Percentiles rank a stretch among this genome's conserved stretches.
Evolutionary conservation across 2,329 filamentous ascomycete species (phyloP).

Genomic region (Cladosporium oxysporum): DNA sequence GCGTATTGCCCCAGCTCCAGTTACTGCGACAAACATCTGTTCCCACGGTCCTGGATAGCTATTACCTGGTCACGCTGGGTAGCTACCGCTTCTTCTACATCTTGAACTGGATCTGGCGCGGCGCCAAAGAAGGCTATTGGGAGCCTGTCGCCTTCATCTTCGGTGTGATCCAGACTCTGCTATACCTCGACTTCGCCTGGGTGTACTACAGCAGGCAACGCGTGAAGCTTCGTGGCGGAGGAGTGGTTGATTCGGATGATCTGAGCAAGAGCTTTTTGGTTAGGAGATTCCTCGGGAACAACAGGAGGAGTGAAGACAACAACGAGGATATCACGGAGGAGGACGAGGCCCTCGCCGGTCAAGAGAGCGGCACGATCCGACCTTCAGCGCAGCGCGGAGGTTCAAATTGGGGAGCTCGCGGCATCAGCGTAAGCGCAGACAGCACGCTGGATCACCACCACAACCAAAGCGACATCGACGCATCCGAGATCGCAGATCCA

Average conservation of each 20-base stretch:
- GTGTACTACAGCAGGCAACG: constrained; percentile 92
- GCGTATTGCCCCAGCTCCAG: constrained; percentile 85
- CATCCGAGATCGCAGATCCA: constrained; percentile 45
- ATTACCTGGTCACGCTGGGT: constrained; percentile 84
- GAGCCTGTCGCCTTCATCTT: constrained; percentile 79
- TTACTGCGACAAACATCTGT: constrained; percentile 93
- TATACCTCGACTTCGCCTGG: constrained; percentile 95
- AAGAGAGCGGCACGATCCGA: constrained; percentile 36
- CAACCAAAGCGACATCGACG: constrained; percentile 22
- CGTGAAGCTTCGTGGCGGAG: constrained; percentile 87
- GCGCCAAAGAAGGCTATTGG: constrained; percentile 38
- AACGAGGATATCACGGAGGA: constrained; percentile 62
- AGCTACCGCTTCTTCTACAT: constrained; percentile 88
- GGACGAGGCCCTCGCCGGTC: constrained; percentile 51
- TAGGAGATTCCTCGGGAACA: constrained; percentile 68
- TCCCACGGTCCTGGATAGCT: constrained; percentile 95
- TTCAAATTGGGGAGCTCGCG: constrained; percentile 59
- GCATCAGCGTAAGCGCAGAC: constrained; percentile 62
- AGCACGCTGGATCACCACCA: constrained; percentile 49
- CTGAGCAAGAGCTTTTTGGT: constrained; percentile 83
- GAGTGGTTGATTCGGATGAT: constrained; percentile 88
- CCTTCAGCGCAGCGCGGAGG: constrained; percentile 27
- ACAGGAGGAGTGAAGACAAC: constrained; percentile 44
- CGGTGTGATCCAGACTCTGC: constrained; percentile 81
- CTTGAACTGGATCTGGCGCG: constrained; percentile 82